These are phyloP conservation scores for Mycosarcoma mackinlayi DNA, from an alignment of 1,284 basidiomycete genomes.

Conservation along the genomic window DNA sequence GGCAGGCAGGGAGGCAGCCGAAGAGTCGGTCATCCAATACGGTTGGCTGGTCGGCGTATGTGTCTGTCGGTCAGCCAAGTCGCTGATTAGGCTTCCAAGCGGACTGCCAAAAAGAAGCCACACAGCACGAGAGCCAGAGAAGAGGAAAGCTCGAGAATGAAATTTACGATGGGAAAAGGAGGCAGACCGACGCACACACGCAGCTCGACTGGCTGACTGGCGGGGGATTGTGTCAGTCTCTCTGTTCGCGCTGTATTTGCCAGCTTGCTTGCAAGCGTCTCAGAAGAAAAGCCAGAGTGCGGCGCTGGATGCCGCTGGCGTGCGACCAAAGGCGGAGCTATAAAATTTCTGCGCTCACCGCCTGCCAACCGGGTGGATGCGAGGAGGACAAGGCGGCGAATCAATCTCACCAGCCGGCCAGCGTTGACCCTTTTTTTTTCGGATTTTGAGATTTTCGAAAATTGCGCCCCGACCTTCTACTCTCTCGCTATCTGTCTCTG, in stretches of 20 bases:
- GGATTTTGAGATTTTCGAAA: no score
- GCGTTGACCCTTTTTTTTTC: no score
- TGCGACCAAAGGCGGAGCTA: neutral
- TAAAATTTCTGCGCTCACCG: neutral
- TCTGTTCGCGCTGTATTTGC: no score
- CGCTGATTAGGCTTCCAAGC: neutral
- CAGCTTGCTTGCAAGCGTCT: neutral
- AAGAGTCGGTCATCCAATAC: neutral
- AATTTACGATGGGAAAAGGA: no score
- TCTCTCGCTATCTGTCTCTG: no score
- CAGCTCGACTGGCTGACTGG: no score
- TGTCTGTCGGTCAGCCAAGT: neutral
- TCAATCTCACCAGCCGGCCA: no score
- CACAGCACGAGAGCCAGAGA: conserved; percentile 2
- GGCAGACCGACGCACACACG: no score
- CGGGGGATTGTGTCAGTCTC: no score
- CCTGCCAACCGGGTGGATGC: neutral
- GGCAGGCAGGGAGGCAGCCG: conserved; percentile 1
- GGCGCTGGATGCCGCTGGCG: neutral
- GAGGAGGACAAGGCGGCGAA: no score
- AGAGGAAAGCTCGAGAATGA: no score
- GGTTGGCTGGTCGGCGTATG: neutral
- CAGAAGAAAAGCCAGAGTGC: neutral
- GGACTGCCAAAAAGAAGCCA: neutral
- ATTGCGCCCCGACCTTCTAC: no score